Base-by-base conservation (phyloP, 2,329 filamentous ascomycete genomes). In the Colletotrichum incanum region DNA sequence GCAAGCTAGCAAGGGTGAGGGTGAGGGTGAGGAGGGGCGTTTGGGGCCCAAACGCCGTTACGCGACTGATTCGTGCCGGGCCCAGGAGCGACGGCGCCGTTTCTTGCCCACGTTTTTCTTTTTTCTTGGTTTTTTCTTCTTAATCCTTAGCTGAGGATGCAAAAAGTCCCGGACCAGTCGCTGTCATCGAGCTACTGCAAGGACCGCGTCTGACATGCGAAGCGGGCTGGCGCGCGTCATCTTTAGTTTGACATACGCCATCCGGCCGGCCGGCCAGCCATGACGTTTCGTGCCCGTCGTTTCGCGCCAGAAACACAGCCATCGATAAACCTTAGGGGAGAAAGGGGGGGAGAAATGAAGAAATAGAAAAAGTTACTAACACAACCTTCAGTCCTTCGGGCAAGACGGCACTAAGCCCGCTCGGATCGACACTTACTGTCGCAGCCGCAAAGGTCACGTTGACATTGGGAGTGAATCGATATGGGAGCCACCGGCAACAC, bases 41-140 rank as follows among this genome's bases (percentile, higher is more conserved):
- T 45, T 26, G n/a, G n/a, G 23, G 43, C n/a, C 28, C 55, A 31
- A 31, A 55, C 34, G 26, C 52, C 31, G 18, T 26, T n/a, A n/a
- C 55, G 54, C 45, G 47, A 47, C 58, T 60, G 43, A 67, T 54
- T 50, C 58, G 58, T 71, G 41, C 68, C 56, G 54, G 41, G 61
- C 41, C 63, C 49, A 56, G 61, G 31, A 55, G 47, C 63, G 56
- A 71, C 67, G 63, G 55, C 63, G 45, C 39, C 16, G n/a, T 50
- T 26, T 20, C 8, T 54, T 45, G 28, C 65, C 37, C 61, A 65
- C 60, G 43, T 45, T 59, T 41, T 3, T 59, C 28, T 3, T 18
- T 59, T 31, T 12, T 31, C 20, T 1, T 60, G 28, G 23, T 26
- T 34, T 45, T 20, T 20, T 8, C 14, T 20, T 9, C n/a, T 23